A percentile compares a stretch with the other conserved stretches of the same genome.
Conservation (phyloP, 2,329 filamentous ascomycete genomes). For the Pyricularia grisea region DNA sequence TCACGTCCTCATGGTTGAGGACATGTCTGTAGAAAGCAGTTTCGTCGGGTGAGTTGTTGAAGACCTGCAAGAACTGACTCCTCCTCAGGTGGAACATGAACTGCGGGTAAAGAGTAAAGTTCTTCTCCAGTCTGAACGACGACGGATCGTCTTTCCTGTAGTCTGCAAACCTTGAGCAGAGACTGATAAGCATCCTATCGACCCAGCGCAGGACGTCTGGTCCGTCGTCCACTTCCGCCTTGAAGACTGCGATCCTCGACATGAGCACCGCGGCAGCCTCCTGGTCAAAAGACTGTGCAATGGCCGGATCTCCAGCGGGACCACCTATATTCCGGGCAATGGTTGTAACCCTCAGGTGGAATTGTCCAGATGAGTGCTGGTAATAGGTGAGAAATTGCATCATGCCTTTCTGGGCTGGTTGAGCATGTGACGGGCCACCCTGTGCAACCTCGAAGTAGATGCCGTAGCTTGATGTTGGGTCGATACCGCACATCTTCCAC, state of each 20-base stretch:
- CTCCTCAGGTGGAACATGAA: conserved; percentile 99
- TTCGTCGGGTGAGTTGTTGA: conserved; percentile 98
- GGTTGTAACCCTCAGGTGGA: conserved; percentile 91
- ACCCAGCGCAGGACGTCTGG: conserved; percentile 98
- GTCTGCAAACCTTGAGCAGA: conserved; percentile 94
- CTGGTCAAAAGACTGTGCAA: conserved; percentile 96
- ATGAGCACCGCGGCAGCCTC: conserved; percentile 96
- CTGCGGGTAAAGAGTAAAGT: conserved; percentile 96
- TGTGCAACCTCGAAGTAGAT: conserved; percentile 98
- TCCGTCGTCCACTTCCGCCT: conserved; percentile 95
- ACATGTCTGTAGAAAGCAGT: conserved; percentile 99
- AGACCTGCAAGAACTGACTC: conserved; percentile 96
- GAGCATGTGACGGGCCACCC: conserved; percentile 68
- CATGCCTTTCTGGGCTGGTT: conserved; percentile 83
- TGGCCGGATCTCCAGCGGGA: conserved; percentile 85
- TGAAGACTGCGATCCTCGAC: conserved; percentile 98
- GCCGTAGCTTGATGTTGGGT: conserved; percentile 86
- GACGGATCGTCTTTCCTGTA: conserved; percentile 97
- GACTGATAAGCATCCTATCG: conserved; percentile 92
- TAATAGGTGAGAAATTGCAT: conserved; percentile 99
- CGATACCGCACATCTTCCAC: conserved; percentile 99
- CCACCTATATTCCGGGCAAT: conserved; percentile 86
- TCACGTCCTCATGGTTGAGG: conserved; percentile 92
- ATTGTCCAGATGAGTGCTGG: conserved; percentile 93
- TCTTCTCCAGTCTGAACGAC: conserved; percentile 95